Conservation (phyloP, 2,329 filamentous ascomycete species). For the Ilyonectria destructans region DNA sequence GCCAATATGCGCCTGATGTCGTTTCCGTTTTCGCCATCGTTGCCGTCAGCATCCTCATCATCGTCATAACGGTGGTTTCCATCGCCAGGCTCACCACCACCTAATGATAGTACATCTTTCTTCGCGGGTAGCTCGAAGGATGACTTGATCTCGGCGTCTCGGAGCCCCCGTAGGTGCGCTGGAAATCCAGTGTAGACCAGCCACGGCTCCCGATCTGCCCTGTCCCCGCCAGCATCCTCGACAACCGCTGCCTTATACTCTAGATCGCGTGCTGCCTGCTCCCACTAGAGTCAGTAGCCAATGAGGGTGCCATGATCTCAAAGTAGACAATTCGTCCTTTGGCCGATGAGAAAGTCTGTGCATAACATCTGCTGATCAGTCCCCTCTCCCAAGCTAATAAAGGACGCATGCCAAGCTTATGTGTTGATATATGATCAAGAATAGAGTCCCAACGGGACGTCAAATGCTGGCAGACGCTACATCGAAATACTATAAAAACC, state of each 20-base stretch:
- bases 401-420: not conserved
- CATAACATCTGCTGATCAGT: not conserved
- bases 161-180: slow-evolving; percentile 11
- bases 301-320: not conserved
- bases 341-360: not conserved
- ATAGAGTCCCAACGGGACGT: not conserved
- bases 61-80: too few species aligned
- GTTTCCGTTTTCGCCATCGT: not conserved
- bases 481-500: not conserved
- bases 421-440: not conserved
- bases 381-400: not conserved
- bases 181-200: slow-evolving; percentile 16
- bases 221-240: not conserved
- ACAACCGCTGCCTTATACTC: slow-evolving; percentile 8
- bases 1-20: not conserved
- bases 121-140: slow-evolving; percentile 5
- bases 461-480: not conserved
- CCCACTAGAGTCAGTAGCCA: too few species aligned
- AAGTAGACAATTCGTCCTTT: not conserved
- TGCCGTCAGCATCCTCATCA: too few species aligned
- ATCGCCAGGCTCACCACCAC: too few species aligned
- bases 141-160: slow-evolving; percentile 15
- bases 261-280: slow-evolving; percentile 9
- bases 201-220: slow-evolving; percentile 7
- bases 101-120: too few species aligned